Base-by-base conservation (phyloP, 495 filamentous ascomycete genomes). In the Lophiostoma macrostomum region DNA sequence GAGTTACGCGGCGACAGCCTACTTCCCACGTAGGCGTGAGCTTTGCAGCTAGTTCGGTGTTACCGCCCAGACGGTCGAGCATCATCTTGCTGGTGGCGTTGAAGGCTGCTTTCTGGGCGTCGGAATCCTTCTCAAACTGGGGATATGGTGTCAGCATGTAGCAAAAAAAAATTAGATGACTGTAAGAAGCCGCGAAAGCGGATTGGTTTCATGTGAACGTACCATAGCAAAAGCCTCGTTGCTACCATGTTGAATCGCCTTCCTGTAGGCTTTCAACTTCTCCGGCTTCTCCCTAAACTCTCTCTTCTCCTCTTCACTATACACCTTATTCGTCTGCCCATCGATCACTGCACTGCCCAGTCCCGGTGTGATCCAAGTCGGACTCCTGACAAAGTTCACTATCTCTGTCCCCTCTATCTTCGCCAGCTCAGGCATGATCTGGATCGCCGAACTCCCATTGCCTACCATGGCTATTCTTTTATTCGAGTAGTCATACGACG, bases 401-500 rank as follows among this genome's bases (percentile, higher is more conserved):
- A 52, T 30, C 10, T 40, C 27, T 52, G 38, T 29, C n/a, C 25
- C 54, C n/a, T 35, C n/a, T n/a, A n/a, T 38, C 19, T 41, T 39
- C 1, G 56, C 50, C 13, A 59, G 25, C n/a, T 37, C 18, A 1
- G 52, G 51, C 24, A 56, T 28, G 16, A 61, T 56, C 41, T 59
- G 56, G 18, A 61, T 61, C 19, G 42, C 36, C 4, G 50, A 58
- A 13, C 37, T 47, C 19, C 56, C 57, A 51, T 40, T 49, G 7
- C 57, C 52, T 27, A 61, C 39, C 16, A 61, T 12, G 2, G 40
- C 51, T 6, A 61, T 43, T 12, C 31, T 36, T 30, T 61, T 61
- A 5, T 31, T 38, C 5, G 10, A 22, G 6, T 40, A 28, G 4
- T 47, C 42, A 14, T 19, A 44, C 23, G 31, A 27, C 19, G 44